These are phyloP conservation scores for Erucastrum elatum DNA, from an alignment of 345 rosid species.

Conservation along the genomic window DNA sequence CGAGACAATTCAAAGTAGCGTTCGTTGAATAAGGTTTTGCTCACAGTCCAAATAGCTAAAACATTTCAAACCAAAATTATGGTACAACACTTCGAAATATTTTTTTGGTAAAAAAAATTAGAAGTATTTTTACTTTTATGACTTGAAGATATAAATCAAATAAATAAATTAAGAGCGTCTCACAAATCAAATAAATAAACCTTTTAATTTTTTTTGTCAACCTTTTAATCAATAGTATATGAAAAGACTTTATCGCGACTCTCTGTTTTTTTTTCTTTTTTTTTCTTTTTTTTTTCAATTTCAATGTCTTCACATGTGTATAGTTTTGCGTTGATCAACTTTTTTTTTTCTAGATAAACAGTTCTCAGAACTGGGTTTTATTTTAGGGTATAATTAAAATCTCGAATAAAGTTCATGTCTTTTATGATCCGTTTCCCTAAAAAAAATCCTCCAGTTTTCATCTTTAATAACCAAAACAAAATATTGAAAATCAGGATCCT, in stretches of 20 bases:
- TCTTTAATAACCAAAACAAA: background rate
- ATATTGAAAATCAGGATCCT: background rate
- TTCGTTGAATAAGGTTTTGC: background rate
- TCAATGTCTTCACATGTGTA: constrained; percentile 18
- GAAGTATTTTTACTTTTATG: background rate
- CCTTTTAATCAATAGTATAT: constrained; percentile 1
- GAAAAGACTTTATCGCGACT: constrained; percentile 7
- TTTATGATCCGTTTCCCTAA: background rate
- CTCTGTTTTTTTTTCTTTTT: constrained; percentile 15
- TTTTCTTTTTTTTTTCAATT: background rate
- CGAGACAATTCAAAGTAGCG: constrained; percentile 8
- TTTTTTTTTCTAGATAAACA: constrained; percentile 23
- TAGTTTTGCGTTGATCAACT: constrained; percentile 30
- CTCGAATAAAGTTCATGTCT: background rate
- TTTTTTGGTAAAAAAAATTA: background rate
- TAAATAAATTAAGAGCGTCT: background rate
- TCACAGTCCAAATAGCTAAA: constrained; percentile 20
- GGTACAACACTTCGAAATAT: too few species aligned
- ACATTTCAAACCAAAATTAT: background rate
- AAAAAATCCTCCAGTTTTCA: background rate
- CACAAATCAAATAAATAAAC: background rate
- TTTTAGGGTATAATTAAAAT: background rate
- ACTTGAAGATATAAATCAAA: background rate
- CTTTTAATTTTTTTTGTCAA: too few species aligned
- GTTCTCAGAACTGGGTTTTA: background rate